These are phyloP conservation scores for Boletus tylopilopsis DNA, from an alignment of 768 basidiomycete genomes.

Conservation along the genomic window DNA sequence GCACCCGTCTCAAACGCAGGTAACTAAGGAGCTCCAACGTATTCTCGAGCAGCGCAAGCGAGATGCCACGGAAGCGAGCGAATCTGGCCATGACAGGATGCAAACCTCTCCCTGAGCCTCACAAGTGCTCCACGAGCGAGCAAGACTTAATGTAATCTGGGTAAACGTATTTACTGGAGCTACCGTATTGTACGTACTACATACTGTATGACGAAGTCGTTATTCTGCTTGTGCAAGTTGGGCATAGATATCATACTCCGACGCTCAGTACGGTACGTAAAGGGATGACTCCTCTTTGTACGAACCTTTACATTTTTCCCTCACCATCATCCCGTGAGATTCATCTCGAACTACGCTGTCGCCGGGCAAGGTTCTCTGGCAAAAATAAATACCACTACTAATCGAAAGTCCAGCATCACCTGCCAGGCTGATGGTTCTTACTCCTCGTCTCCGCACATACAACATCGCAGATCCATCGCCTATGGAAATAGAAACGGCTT, in stretches of 20 bases:
- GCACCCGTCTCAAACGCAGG: conserved; percentile 34
- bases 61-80: conserved; percentile 5
- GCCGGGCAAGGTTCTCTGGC: conserved; percentile 13
- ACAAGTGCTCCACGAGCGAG: no score
- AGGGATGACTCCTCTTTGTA: conserved; percentile 23
- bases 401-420: conserved; percentile 9
- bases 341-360: conserved; percentile 14
- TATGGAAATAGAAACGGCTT: conserved; percentile 30
- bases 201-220: conserved; percentile 1
- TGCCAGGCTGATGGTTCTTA: conserved; percentile 31
- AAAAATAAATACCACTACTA: conserved; percentile 17
- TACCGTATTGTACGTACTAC: conserved; percentile 8
- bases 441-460: conserved; percentile 34
- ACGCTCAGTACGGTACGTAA: conserved; percentile 19
- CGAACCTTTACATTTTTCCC: conserved; percentile 17
- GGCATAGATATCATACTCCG: conserved; percentile 9
- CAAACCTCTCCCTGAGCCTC: not conserved
- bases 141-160: conserved; percentile 12
- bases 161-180: conserved; percentile 6
- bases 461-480: conserved; percentile 30
- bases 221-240: not conserved
- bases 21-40: conserved; percentile 37
- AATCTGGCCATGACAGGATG: conserved; percentile 1
- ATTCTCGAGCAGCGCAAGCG: conserved; percentile 36
- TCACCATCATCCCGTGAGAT: conserved; percentile 19